phyloP scores from a whole-genome alignment of 2,329 filamentous ascomycete species.

The Ramichloridium luteum region DNA sequence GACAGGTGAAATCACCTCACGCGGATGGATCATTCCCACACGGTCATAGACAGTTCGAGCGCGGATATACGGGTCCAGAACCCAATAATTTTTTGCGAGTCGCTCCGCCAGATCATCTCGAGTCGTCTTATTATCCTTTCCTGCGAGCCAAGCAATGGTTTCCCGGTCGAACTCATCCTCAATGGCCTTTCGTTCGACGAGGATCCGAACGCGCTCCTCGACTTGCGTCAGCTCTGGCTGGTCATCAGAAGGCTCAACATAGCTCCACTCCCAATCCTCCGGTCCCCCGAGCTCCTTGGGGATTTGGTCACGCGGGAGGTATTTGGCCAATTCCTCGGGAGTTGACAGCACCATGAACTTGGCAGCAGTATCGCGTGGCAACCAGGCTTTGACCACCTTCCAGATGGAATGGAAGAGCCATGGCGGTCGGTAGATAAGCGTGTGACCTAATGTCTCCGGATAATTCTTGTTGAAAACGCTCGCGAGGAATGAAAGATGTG shows the following conservation, averaged over 20 bases:
- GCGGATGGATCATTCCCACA: slow-evolving; percentile 61
- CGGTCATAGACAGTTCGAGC: slow-evolving; percentile 76
- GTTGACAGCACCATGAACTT: slow-evolving; percentile 92
- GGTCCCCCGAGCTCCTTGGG: slow-evolving; percentile 75
- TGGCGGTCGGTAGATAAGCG: slow-evolving; percentile 88
- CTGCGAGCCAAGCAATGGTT: slow-evolving; percentile 63
- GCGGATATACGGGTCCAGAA: slow-evolving; percentile 72
- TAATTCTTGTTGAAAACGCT: slow-evolving; percentile 99
- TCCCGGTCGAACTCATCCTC: slow-evolving; percentile 61
- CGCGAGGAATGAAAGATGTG: slow-evolving; percentile 97
- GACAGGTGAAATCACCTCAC: too few species aligned
- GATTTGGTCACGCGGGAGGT: slow-evolving; percentile 58
- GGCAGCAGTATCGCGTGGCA: slow-evolving; percentile 86
- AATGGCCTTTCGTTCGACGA: slow-evolving; percentile 51
- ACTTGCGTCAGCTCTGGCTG: slow-evolving; percentile 59
- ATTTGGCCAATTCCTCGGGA: slow-evolving; percentile 63
- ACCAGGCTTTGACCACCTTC: slow-evolving; percentile 90
- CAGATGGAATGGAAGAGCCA: slow-evolving; percentile 98
- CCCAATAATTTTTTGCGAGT: slow-evolving; percentile 72
- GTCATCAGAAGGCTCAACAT: slow-evolving; percentile 64
- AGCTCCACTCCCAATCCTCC: slow-evolving; percentile 74
- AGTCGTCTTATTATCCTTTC: slow-evolving; percentile 27
- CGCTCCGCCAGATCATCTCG: slow-evolving; percentile 27
- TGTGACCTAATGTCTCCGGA: slow-evolving; percentile 77
- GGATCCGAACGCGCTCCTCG: slow-evolving; percentile 49